Percentiles rank a stretch among this genome's conserved stretches.
phyloP scores from a whole-genome alignment of 148 eudicot genomes.

The Spergularia bocconei region DNA sequence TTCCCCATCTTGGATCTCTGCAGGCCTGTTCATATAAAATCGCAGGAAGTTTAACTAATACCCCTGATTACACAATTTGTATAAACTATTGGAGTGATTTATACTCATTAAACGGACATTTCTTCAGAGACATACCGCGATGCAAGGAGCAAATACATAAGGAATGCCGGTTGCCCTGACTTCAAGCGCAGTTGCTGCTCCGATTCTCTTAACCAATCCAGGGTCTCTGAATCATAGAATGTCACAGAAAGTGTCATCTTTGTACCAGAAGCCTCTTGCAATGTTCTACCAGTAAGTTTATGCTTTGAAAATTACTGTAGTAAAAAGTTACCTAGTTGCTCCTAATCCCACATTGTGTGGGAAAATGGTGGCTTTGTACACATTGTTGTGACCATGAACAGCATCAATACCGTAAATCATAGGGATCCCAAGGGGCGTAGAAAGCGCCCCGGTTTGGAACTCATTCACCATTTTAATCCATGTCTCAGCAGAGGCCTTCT shows the following conservation, averaged over 20 bases:
- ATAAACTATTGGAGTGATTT: too few relatives aligned
- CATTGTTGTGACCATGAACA: conserved; percentile 76
- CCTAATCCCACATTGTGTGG: conserved; percentile 87
- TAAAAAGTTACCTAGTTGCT: conserved; percentile 61
- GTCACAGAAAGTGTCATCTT: neutral
- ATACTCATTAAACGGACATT: too few relatives aligned
- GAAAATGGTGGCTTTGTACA: conserved; percentile 71
- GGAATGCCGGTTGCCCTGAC: conserved; percentile 80
- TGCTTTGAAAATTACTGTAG: too few relatives aligned
- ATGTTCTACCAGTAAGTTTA: too few relatives aligned
- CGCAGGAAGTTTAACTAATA: too few relatives aligned
- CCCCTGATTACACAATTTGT: too few relatives aligned
- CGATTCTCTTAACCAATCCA: conserved; percentile 57
- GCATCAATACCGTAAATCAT: conserved; percentile 92
- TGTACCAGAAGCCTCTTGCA: neutral
- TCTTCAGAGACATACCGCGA: conserved; percentile 47
- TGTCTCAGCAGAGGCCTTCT: conserved; percentile 52
- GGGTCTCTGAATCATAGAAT: conserved; percentile 48
- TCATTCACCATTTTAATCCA: conserved; percentile 83
- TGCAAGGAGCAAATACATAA: conserved; percentile 70
- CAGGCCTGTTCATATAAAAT: conserved; percentile 48
- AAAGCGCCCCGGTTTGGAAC: conserved; percentile 64
- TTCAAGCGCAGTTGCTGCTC: conserved; percentile 80
- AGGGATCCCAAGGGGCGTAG: conserved; percentile 78
- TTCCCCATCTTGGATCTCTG: conserved; percentile 93